Evolutionary conservation across 106 monocot species (phyloP).

Genomic region (Narthecium ossifragum): DNA sequence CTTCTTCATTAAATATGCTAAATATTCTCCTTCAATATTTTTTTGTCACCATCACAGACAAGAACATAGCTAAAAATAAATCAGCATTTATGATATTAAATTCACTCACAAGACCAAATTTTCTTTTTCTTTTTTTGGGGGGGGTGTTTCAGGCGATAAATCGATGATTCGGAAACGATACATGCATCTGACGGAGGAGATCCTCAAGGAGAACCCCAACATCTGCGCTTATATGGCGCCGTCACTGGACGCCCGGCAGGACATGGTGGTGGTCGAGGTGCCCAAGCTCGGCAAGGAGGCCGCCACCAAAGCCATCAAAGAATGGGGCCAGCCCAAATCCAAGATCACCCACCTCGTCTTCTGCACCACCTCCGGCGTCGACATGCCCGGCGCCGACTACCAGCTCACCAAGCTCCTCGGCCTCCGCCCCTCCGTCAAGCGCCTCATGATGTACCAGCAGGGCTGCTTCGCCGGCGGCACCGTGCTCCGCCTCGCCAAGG

Average conservation of each 20-base stretch:
- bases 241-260: slow-evolving; percentile 56
- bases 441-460: slow-evolving; percentile 70
- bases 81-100: too few relatives aligned
- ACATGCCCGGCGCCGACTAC: slow-evolving; percentile 88
- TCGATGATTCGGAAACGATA: slow-evolving; percentile 51
- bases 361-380: slow-evolving; percentile 64
- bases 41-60: not conserved
- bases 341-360: slow-evolving; percentile 69
- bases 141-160: slow-evolving; percentile 42
- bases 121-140: too few relatives aligned
- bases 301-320: slow-evolving; percentile 49
- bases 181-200: slow-evolving; percentile 55
- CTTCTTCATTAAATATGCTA: not conserved
- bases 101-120: too few relatives aligned
- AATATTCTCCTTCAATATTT: not conserved
- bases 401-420: slow-evolving; percentile 69
- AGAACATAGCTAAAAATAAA: not conserved
- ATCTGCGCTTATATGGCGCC: slow-evolving; percentile 62
- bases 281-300: slow-evolving; percentile 63
- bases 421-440: slow-evolving; percentile 54
- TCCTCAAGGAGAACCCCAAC: slow-evolving; percentile 42
- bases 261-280: slow-evolving; percentile 57
- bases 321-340: slow-evolving; percentile 72
- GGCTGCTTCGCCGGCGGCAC: slow-evolving; percentile 74
- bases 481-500: slow-evolving; percentile 67